Conservation (phyloP, 305 asterid genomes). For the Fraxinus xanthoxyloides region DNA sequence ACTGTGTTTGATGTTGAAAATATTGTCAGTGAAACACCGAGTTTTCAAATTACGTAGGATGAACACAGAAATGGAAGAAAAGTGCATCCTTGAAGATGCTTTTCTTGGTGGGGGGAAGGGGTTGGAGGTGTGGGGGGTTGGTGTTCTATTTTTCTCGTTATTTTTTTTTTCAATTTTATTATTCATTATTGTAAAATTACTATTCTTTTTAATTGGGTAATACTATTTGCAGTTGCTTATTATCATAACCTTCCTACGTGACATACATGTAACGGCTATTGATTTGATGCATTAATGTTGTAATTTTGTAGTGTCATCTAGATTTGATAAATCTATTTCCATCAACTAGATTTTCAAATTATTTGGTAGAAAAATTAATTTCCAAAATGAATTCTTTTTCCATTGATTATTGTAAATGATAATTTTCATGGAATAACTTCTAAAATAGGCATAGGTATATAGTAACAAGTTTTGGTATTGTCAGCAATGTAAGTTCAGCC, state of each 20-base stretch:
- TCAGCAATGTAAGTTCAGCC: not conserved
- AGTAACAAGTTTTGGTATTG: not conserved
- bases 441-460: not conserved
- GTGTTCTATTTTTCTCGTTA: not conserved
- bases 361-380: not conserved
- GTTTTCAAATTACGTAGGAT: conserved; percentile 19
- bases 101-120: conserved; percentile 7
- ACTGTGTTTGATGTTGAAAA: conserved; percentile 15
- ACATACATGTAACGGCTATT: not conserved
- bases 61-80: conserved; percentile 1
- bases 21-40: conserved; percentile 14
- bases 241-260: too few relatives aligned
- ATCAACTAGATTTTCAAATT: not conserved
- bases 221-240: not conserved
- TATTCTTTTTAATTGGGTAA: not conserved
- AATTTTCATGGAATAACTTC: not conserved
- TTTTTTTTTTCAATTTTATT: too few relatives aligned
- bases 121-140: conserved; percentile 1
- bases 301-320: not conserved
- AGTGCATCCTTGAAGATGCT: not conserved
- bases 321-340: not conserved
- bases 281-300: not conserved
- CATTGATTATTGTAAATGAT: not conserved
- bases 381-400: not conserved
- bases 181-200: not conserved